Evolutionary conservation across 345 rosid species (phyloP).

Genomic region (Noccaea bulbosa): DNA sequence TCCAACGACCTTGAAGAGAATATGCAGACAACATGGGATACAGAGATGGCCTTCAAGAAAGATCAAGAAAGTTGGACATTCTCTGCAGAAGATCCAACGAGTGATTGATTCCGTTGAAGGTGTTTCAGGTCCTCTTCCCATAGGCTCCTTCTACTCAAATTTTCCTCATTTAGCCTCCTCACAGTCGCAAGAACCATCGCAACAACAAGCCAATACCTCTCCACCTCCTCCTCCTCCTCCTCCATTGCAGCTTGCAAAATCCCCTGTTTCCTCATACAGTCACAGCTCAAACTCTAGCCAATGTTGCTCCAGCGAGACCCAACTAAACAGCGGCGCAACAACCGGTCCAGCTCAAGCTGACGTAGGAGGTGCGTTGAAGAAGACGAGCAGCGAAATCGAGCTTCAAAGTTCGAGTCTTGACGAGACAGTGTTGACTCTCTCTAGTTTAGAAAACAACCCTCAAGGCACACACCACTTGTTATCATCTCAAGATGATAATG

Average conservation of each 20-base stretch:
- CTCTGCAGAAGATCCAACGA: constrained; percentile 76
- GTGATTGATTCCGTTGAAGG: constrained; percentile 86
- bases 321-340: constrained; percentile 46
- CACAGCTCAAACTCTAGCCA: constrained; percentile 81
- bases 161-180: constrained; percentile 76
- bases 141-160: constrained; percentile 65
- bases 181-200: constrained; percentile 44
- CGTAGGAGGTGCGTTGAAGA: constrained; percentile 41
- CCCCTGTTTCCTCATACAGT: constrained; percentile 74
- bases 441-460: constrained; percentile 45
- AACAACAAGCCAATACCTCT: constrained; percentile 31
- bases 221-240: constrained; percentile 27
- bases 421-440: constrained; percentile 44
- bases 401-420: constrained; percentile 55
- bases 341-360: constrained; percentile 29
- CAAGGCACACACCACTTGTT: constrained; percentile 26
- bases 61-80: constrained; percentile 92
- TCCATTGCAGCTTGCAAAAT: constrained; percentile 43
- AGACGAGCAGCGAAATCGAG: constrained; percentile 53
- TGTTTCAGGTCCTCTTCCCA: constrained; percentile 66
- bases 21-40: constrained; percentile 92
- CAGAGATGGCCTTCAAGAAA: constrained; percentile 95
- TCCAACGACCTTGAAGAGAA: constrained; percentile 95
- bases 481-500: constrained; percentile 50
- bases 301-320: constrained; percentile 66